Conservation (phyloP, 805 yeast genomes). For the Candida piceae region DNA sequence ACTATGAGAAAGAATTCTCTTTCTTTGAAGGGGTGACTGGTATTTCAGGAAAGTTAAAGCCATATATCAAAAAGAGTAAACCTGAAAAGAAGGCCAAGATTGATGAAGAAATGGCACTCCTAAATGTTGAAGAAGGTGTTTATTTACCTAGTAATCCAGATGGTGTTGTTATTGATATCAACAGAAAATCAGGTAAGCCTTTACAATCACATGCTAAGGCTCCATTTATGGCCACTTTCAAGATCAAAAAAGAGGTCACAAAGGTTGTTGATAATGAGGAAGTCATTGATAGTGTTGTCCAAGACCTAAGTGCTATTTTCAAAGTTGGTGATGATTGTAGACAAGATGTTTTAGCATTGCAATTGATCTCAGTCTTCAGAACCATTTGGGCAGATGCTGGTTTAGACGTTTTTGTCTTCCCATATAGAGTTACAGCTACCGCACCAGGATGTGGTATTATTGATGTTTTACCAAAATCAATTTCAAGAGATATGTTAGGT, state of each 20-base stretch:
- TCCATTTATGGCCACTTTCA: constrained; percentile 95
- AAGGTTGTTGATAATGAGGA: constrained; percentile 35
- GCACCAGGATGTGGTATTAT: constrained; percentile 99
- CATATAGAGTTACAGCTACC: constrained; percentile 94
- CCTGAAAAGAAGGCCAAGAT: constrained; percentile 95
- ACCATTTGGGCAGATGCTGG: constrained; percentile 87
- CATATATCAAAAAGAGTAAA: constrained; percentile 87
- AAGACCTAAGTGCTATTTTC: constrained; percentile 84
- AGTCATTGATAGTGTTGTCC: constrained; percentile 27
- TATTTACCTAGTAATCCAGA: constrained; percentile 96
- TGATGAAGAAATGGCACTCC: constrained; percentile 89
- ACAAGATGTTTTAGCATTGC: constrained; percentile 93
- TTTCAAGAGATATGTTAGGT: constrained; percentile 96
- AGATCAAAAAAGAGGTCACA: constrained; percentile 57
- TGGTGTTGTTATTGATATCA: constrained; percentile 88
- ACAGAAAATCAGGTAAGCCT: constrained; percentile 88
- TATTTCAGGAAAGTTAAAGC: constrained; percentile 92
- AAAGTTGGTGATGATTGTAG: constrained; percentile 99
- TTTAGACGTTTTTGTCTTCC: constrained; percentile 84
- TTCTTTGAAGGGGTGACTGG: constrained; percentile 90
- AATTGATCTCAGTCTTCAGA: constrained; percentile 84
- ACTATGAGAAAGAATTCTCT: constrained; percentile 77
- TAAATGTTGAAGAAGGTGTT: constrained; percentile 72
- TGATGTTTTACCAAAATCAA: constrained; percentile 93
- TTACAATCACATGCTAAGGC: constrained; percentile 98